Evolutionary conservation across 2,329 filamentous ascomycete species (phyloP).

Genomic region (Juglanconis oblonga): DNA sequence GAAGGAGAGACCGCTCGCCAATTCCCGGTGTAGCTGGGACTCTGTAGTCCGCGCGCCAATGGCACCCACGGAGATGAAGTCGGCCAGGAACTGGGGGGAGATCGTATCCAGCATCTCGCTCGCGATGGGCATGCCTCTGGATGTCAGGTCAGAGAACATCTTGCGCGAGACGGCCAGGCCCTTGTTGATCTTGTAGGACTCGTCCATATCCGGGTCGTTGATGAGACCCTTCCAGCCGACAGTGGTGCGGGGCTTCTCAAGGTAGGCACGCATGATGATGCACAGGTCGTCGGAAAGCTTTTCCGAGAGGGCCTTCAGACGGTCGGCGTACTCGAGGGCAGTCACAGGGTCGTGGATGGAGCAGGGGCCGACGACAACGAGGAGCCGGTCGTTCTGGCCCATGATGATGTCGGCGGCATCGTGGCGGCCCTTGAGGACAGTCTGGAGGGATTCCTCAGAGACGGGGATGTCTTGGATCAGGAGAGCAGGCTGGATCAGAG

Average conservation of each 20-base stretch:
- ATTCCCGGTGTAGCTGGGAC: slow-evolving; percentile 92
- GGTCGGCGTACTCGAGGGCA: slow-evolving; percentile 83
- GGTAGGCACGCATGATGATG: slow-evolving; percentile 97
- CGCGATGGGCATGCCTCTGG: slow-evolving; percentile 87
- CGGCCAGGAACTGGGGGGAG: slow-evolving; percentile 94
- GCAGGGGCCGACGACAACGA: slow-evolving; percentile 94
- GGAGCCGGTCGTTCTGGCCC: slow-evolving; percentile 77
- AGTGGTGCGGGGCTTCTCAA: slow-evolving; percentile 97
- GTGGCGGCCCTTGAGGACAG: slow-evolving; percentile 68
- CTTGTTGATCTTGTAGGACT: slow-evolving; percentile 99
- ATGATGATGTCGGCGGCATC: slow-evolving; percentile 73
- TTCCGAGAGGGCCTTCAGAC: slow-evolving; percentile 72
- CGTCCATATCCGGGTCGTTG: slow-evolving; percentile 97
- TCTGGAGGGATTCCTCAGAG: slow-evolving; percentile 58
- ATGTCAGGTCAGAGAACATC: slow-evolving; percentile 88
- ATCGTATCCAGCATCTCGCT: slow-evolving; percentile 99
- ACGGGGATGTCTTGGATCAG: slow-evolving; percentile 83
- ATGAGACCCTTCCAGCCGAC: slow-evolving; percentile 99
- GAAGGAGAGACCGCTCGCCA: slow-evolving; percentile 93
- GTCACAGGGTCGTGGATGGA: slow-evolving; percentile 91
- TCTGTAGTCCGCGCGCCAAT: slow-evolving; percentile 96
- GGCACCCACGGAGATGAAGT: slow-evolving; percentile 91
- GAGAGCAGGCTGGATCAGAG: slow-evolving; percentile 83
- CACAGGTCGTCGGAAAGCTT: slow-evolving; percentile 80
- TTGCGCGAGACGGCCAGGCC: slow-evolving; percentile 88